phyloP scores from a whole-genome alignment of 768 basidiomycete species.

The Mycena indigotica region DNA sequence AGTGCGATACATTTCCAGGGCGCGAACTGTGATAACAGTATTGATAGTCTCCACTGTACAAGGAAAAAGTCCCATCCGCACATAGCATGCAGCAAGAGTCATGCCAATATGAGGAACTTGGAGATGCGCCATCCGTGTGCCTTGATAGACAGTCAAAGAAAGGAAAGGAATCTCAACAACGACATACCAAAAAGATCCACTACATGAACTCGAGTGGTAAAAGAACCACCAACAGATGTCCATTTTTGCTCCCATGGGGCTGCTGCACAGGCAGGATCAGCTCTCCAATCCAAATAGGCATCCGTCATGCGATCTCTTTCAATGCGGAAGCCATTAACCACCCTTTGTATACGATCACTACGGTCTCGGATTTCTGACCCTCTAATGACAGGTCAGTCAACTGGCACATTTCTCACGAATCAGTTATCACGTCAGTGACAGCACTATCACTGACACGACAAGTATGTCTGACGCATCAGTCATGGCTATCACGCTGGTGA shows the following conservation, averaged over 20 bases:
- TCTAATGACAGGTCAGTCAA: not conserved
- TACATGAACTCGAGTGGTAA: not conserved
- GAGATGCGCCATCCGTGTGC: not conserved
- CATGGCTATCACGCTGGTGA: not conserved
- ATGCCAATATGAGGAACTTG: not conserved
- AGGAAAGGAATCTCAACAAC: not conserved
- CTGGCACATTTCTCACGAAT: not conserved
- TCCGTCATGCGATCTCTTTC: not conserved
- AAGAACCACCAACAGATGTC: not conserved
- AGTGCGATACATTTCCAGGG: not conserved
- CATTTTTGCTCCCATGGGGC: not conserved
- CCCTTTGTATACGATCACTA: not conserved
- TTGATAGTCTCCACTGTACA: not conserved
- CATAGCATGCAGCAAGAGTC: not conserved
- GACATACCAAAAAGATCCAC: not conserved
- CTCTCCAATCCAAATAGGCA: not conserved
- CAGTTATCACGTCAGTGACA: too few relatives aligned
- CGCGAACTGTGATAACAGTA: not conserved
- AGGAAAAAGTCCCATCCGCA: conserved; percentile 1
- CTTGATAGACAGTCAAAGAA: not conserved
- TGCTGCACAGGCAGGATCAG: not conserved
- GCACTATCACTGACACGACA: not conserved
- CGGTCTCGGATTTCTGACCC: not conserved
- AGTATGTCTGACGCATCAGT: not conserved
- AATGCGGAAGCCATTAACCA: not conserved